These are phyloP conservation scores for Aspergillus intermedius DNA, from an alignment of 2,329 filamentous ascomycete species.

Conservation along the genomic window DNA sequence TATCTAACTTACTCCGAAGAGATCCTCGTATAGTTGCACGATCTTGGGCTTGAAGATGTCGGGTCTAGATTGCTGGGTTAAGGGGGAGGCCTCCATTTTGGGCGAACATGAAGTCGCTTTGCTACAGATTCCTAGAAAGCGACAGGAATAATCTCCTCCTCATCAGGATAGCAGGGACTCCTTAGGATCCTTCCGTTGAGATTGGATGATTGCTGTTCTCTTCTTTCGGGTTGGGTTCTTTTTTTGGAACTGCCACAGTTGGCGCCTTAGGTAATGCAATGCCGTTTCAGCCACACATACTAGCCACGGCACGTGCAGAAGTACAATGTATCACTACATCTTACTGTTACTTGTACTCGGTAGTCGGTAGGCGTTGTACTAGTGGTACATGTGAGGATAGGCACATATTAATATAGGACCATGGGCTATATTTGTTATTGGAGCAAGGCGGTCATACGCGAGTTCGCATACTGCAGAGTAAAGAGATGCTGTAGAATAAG, in stretches of 20 bases:
- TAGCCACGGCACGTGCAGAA: too few species aligned
- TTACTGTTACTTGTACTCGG: too few species aligned
- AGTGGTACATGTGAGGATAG: too few species aligned
- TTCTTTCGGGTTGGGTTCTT: background rate
- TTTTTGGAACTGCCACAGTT: conserved; percentile 1
- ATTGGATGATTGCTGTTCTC: background rate
- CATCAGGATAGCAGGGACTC: background rate
- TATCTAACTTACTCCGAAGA: conserved; percentile 55
- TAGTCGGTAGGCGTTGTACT: too few species aligned
- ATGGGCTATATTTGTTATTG: too few species aligned
- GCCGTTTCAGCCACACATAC: too few species aligned
- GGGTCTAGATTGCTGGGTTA: conserved; percentile 86
- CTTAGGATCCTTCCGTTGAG: background rate
- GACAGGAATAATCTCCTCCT: background rate
- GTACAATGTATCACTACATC: too few species aligned
- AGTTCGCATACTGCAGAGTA: too few species aligned
- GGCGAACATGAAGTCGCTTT: background rate
- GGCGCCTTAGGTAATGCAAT: background rate
- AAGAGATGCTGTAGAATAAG: too few species aligned
- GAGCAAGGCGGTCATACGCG: too few species aligned
- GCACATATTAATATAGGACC: too few species aligned
- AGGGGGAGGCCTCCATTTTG: conserved; percentile 78
- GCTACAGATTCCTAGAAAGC: background rate
- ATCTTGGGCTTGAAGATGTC: conserved; percentile 93
- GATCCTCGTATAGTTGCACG: conserved; percentile 74